These are phyloP conservation scores for Macrolepiota dolichaula DNA, from an alignment of 768 basidiomycete species.

Conservation along the genomic window DNA sequence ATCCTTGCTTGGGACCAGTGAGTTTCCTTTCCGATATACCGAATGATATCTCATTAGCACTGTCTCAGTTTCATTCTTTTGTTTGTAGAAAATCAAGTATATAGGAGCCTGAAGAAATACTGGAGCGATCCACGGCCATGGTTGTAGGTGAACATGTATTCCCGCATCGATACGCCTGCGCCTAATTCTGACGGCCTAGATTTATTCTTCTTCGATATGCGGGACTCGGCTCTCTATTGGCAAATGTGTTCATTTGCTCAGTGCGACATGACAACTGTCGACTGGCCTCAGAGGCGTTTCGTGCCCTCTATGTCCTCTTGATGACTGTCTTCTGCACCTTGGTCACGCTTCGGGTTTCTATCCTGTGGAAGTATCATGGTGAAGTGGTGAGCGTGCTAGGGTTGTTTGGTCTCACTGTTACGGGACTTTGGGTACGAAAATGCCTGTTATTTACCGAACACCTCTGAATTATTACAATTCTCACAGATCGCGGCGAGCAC, in stretches of 20 bases:
- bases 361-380: constrained; percentile 27
- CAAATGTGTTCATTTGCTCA: constrained; percentile 25
- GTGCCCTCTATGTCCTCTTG: constrained; percentile 25
- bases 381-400: constrained; percentile 19
- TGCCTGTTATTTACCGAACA: background rate
- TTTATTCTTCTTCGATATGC: constrained; percentile 32
- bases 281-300: constrained; percentile 24
- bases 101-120: constrained; percentile 20
- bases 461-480: background rate
- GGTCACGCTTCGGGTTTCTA: constrained; percentile 29
- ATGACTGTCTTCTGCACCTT: constrained; percentile 28
- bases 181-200: constrained; percentile 12
- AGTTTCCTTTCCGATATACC: background rate
- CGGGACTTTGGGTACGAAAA: constrained; percentile 27
- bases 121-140: constrained; percentile 25
- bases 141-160: constrained; percentile 20
- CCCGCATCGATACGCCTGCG: background rate
- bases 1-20: constrained; percentile 7
- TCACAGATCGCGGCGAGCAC: constrained; percentile 28
- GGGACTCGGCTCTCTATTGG: constrained; percentile 25
- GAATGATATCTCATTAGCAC: background rate
- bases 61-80: constrained; percentile 6
- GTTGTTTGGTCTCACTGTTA: constrained; percentile 20
- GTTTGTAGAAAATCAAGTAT: constrained; percentile 25
- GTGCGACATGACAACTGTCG: constrained; percentile 27